Evolutionary conservation across 139 green algal genomes (phyloP), one percentile per base, ranked within the genome.

Genomic region (Auxenochlorella pyrenoidosa): DNA sequence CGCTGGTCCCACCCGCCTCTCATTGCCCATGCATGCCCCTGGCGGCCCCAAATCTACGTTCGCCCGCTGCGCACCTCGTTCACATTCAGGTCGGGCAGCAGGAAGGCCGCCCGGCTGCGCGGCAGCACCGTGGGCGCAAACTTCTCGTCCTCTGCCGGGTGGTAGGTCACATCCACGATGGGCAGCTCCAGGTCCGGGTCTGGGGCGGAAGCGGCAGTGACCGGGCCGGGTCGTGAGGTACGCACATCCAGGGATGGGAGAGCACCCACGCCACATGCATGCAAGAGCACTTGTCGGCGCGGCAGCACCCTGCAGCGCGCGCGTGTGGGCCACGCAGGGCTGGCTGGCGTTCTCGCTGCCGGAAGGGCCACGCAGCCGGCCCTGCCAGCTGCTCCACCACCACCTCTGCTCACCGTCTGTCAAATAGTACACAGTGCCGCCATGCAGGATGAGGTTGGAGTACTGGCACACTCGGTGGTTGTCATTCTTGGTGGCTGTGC

Each of bases 391-490:
- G 47, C 47, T 16, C 8, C 12, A 4, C 21, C 10, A 10, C 5
- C 63, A 30, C 1, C 32, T 73, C 12, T 8, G 28, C 66, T 73
- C 66, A 73, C 66, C 66, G 19, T 73, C 66, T 1, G 66, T 73
- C 66, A 73, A 8, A 32, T 76, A 76, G 15, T 76, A 76, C 34
- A 76, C 70, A 10, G 70, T 47, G 34, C 70, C 70, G 2, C 36
- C n/a, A 19, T 76, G 70, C 70, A 76, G 70, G 34, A 76, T 30
- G 34, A 76, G 34, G 36, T 76, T 76, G 34, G 34, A 32, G 70
- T 32, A 76, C 70, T 76, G 15, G 70, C 70, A 76, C 70, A 76
- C 70, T 18, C 70, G 70, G 70, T 76, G 70, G 70, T 76, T 76
- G 34, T 28, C 70, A 16, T 76, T 41, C 16, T 47, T 2, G 5